These are phyloP conservation scores for Calonectria montana DNA, from an alignment of 2,329 filamentous ascomycete species.

Conservation along the genomic window DNA sequence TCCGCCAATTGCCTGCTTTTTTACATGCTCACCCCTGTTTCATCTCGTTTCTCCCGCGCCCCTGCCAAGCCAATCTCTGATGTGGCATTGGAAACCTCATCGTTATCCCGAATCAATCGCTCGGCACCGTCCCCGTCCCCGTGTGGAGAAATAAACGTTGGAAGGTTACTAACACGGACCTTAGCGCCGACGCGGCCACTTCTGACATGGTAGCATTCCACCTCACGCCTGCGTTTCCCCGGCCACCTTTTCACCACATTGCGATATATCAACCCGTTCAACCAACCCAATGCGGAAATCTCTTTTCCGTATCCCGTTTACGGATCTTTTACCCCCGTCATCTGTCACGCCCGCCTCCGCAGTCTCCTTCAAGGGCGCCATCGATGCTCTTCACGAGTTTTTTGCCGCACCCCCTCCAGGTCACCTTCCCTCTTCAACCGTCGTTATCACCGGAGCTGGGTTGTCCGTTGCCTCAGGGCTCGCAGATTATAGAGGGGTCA, in stretches of 20 bases:
- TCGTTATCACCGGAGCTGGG: constrained; percentile 81
- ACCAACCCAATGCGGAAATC: constrained; percentile 69
- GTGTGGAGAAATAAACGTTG: neutral
- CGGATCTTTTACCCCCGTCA: constrained; percentile 81
- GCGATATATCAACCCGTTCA: constrained; percentile 5
- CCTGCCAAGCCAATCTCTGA: constrained; percentile 25
- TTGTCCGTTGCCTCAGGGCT: constrained; percentile 94
- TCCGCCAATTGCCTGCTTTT: neutral
- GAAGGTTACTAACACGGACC: neutral
- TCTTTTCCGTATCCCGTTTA: constrained; percentile 91
- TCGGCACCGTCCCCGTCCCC: neutral
- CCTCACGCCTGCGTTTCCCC: neutral
- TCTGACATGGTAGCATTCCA: neutral
- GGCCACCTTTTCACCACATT: neutral
- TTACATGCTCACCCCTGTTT: constrained; percentile 4
- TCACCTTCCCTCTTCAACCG: constrained; percentile 59
- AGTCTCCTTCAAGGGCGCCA: constrained; percentile 75
- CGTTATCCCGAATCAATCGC: constrained; percentile 12
- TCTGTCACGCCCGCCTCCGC: constrained; percentile 80
- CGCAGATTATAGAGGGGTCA: constrained; percentile 89
- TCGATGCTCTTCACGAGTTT: constrained; percentile 82
- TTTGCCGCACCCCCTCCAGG: constrained; percentile 70
- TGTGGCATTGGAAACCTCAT: constrained; percentile 34
- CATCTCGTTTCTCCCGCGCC: constrained; percentile 7
- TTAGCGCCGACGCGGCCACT: neutral